Conservation (phyloP, 2,329 filamentous ascomycete species). For the Beauveria caledonica region DNA sequence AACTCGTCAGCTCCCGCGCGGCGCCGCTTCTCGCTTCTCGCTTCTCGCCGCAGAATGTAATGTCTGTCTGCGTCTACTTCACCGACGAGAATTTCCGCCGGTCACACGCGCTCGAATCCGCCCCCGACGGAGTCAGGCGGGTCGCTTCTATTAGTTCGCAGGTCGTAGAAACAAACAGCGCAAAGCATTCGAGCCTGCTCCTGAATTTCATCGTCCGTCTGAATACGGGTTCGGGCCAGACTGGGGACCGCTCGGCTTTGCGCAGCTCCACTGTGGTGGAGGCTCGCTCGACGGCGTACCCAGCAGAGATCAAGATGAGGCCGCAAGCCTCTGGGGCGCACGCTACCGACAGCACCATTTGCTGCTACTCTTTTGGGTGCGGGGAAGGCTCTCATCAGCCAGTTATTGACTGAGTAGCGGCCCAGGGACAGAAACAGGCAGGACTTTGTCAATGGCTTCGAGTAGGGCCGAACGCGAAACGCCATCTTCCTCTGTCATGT, state of each 20-base stretch:
- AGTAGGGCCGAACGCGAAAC: conserved; percentile 8
- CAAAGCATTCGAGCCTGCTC: neutral
- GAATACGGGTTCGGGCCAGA: neutral
- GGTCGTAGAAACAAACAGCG: neutral
- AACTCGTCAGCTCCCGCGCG: neutral
- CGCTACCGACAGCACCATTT: neutral
- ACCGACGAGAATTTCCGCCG: neutral
- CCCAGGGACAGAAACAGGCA: neutral
- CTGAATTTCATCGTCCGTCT: neutral
- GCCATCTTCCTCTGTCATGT: neutral
- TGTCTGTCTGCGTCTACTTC: neutral
- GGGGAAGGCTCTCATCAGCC: neutral
- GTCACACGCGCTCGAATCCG: neutral
- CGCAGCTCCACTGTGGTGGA: neutral
- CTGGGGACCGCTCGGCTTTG: neutral
- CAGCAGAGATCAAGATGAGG: neutral
- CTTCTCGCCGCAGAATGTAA: neutral
- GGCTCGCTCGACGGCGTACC: neutral
- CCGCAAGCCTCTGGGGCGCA: neutral
- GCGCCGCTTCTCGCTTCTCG: neutral
- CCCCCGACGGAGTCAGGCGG: neutral
- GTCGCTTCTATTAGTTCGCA: neutral
- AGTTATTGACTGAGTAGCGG: neutral
- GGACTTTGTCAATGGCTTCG: neutral
- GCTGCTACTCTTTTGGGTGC: neutral